Percentiles rank a stretch among this genome's conserved stretches.
These are phyloP conservation scores for Cyclocybe aegerita DNA, from an alignment of 768 basidiomycete species.

Conservation along the genomic window DNA sequence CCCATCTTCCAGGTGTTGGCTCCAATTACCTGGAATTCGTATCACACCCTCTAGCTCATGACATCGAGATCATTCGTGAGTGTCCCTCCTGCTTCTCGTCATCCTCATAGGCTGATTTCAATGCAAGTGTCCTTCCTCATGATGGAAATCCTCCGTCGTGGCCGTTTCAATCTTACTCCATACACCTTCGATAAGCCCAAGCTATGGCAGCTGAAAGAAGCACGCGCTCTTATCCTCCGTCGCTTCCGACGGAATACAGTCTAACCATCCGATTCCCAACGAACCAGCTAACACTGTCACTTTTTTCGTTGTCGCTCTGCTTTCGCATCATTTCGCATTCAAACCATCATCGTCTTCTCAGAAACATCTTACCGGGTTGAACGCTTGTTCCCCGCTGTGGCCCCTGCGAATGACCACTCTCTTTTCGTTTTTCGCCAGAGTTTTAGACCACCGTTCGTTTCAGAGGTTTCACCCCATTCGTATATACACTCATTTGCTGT, in stretches of 20 bases:
- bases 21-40: slow-evolving; percentile 59
- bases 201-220: slow-evolving; percentile 45
- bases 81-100: slow-evolving; percentile 3
- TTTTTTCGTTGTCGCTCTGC: slow-evolving; percentile 6
- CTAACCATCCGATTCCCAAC: slow-evolving; percentile 12
- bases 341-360: not conserved
- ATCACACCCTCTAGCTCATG: slow-evolving; percentile 45
- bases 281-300: not conserved
- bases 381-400: slow-evolving; percentile 7
- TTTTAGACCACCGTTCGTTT: no score
- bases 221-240: slow-evolving; percentile 34
- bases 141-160: slow-evolving; percentile 63
- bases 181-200: slow-evolving; percentile 49
- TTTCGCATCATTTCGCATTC: not conserved
- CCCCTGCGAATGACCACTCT: slow-evolving; percentile 2
- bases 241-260: slow-evolving; percentile 38
- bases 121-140: slow-evolving; percentile 57
- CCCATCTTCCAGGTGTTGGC: slow-evolving; percentile 53
- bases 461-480: no score
- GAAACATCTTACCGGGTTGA: slow-evolving; percentile 2
- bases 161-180: slow-evolving; percentile 51
- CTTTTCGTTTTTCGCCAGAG: not conserved
- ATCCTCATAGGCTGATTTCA: slow-evolving; percentile 10
- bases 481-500: no score
- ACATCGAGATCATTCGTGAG: slow-evolving; percentile 55